A percentile compares a stretch with the other conserved stretches of the same genome.
Evolutionary conservation across 179 eudicot species (phyloP).

Genomic region (Heliamphora pulchella): DNA sequence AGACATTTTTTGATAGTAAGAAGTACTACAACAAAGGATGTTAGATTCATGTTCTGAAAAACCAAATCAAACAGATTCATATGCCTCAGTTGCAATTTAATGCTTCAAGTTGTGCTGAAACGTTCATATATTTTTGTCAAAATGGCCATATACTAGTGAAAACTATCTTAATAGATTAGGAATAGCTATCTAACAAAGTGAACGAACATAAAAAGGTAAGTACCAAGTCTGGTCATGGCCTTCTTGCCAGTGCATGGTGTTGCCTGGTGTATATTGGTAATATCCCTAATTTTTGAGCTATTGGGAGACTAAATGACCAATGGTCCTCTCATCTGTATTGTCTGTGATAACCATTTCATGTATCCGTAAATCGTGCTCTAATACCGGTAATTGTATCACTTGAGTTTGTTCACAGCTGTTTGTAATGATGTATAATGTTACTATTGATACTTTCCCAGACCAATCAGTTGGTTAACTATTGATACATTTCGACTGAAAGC

Average conservation of each 20-base stretch:
- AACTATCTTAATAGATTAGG: not conserved
- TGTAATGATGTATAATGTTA: too few relatives aligned
- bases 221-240: not conserved
- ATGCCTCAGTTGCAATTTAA: not conserved
- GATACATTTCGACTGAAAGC: too few relatives aligned
- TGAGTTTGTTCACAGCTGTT: too few relatives aligned
- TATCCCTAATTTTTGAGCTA: not conserved
- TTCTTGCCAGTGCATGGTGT: not conserved
- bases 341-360: not conserved
- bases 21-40: not conserved
- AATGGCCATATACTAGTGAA: not conserved
- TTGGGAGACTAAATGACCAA: not conserved
- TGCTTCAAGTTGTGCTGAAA: not conserved
- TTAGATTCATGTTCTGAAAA: not conserved
- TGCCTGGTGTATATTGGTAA: not conserved
- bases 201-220: not conserved
- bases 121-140: not conserved
- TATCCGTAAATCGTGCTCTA: not conserved
- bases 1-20: not conserved
- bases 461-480: too few relatives aligned
- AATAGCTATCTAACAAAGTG: not conserved
- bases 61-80: not conserved
- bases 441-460: too few relatives aligned
- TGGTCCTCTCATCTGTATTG: not conserved
- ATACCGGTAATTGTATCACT: too few relatives aligned